Evolutionary conservation across 169 alveolate genomes (phyloP), one percentile per base, ranked within the genome.

Genomic region (Eimeria sp.): DNA sequence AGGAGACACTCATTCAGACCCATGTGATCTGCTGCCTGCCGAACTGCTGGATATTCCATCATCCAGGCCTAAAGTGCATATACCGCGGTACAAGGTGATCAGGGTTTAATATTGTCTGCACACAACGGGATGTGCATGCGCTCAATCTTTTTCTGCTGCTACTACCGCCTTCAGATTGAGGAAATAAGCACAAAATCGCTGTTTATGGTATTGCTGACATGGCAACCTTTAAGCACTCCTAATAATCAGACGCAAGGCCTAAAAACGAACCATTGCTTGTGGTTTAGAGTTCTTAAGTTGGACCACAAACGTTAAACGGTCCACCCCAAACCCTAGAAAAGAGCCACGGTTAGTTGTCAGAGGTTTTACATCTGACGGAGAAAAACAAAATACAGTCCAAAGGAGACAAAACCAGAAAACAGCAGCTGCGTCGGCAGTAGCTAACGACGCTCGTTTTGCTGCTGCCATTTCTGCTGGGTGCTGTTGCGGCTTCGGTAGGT

Each of bases 271-370:
- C 40, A 34, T 34, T 34, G 40, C 2, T 34, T n/a, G n/a, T n/a
- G n/a, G n/a, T n/a, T n/a, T n/a, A n/a, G n/a, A n/a, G n/a, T n/a
- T n/a, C n/a, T n/a, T n/a, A n/a, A n/a, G n/a, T n/a, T 34, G 40
- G 2, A 34, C 40, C 40, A 34, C 40, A 43, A 72, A 27, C 83
- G 49, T 47, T 40, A 72, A n/a, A 43, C 89, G 70, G 47, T n/a
- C 25, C 25, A 82, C 65, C 89, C 73, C 54, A 49, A 54, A 83
- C 91, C 54, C 73, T 83, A 83, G 54, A 83, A 14, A 30, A 47
- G 11, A 40, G 67, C 25, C 87, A 13, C 47, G 40, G 40, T 34
- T 34, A 0, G 40, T 34, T 34, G 40, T 34, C 40, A 34, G 40
- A 72, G 54, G 51, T 5, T 34, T 34, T 72, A 72, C 54, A 45